These are phyloP conservation scores for Dacryopinax spathularia DNA, from an alignment of 768 basidiomycete genomes.

Conservation along the genomic window DNA sequence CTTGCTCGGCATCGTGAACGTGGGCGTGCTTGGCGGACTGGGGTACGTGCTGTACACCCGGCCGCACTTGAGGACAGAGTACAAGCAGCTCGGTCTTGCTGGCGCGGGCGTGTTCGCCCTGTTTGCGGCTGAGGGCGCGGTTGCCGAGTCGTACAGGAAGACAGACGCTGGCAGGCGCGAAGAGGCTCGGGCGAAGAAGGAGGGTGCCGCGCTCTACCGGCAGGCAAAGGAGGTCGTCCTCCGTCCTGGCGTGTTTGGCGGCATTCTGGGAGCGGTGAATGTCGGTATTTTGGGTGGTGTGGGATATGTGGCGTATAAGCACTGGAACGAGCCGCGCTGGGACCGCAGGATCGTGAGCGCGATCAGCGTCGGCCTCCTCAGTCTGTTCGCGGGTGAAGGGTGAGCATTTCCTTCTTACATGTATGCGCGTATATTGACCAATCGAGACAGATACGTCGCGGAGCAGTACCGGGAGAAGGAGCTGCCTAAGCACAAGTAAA, in stretches of 20 bases:
- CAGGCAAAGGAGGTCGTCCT: slow-evolving; percentile 42
- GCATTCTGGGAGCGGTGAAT: slow-evolving; percentile 52
- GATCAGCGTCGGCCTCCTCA: slow-evolving; percentile 42
- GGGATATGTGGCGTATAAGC: slow-evolving; percentile 47
- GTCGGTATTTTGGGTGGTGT: slow-evolving; percentile 45
- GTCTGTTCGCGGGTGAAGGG: slow-evolving; percentile 56
- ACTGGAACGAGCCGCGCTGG: slow-evolving; percentile 54
- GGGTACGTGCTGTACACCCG: slow-evolving; percentile 51
- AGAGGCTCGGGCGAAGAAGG: slow-evolving; percentile 40
- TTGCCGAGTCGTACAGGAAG: slow-evolving; percentile 43
- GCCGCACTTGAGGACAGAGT: slow-evolving; percentile 45
- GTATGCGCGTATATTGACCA: neutral
- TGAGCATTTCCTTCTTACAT: slow-evolving; percentile 24
- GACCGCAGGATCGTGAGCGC: slow-evolving; percentile 47
- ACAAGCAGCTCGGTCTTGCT: slow-evolving; percentile 38
- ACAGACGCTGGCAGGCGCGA: slow-evolving; percentile 46
- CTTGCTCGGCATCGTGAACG: slow-evolving; percentile 54
- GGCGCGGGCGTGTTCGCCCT: slow-evolving; percentile 43
- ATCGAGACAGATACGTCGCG: slow-evolving; percentile 25
- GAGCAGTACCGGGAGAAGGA: slow-evolving; percentile 30
- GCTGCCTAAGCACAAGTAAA: slow-evolving; percentile 14
- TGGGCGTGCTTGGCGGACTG: slow-evolving; percentile 49
- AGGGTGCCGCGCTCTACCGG: slow-evolving; percentile 42
- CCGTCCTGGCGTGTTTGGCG: slow-evolving; percentile 51
- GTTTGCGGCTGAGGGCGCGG: slow-evolving; percentile 48